These are phyloP conservation scores for Populus deltoides DNA, from an alignment of 345 rosid species.

Conservation along the genomic window DNA sequence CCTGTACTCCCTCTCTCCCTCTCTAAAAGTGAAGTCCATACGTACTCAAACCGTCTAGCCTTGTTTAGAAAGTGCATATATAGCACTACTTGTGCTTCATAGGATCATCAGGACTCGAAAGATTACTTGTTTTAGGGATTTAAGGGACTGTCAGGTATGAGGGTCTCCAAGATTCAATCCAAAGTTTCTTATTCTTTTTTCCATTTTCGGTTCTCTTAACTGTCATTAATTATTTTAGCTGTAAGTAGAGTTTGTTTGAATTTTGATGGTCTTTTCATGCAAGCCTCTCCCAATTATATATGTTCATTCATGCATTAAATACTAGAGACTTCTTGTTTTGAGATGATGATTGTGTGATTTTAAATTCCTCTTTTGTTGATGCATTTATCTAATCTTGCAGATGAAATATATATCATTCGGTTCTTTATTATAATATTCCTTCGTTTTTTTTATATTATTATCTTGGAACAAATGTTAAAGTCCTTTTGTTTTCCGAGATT, in stretches of 20 bases:
- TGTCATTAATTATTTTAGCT: neutral
- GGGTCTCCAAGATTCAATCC: conserved; percentile 19
- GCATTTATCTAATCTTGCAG: neutral
- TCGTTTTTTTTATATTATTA: neutral
- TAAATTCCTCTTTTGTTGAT: neutral
- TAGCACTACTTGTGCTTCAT: neutral
- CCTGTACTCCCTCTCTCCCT: neutral
- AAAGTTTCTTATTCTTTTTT: neutral
- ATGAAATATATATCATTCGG: neutral
- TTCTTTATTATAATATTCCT: neutral
- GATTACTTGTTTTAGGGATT: conserved; percentile 24
- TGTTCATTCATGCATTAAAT: neutral
- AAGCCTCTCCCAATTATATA: neutral
- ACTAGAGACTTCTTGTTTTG: neutral
- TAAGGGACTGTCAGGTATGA: conserved; percentile 31
- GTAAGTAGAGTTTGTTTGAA: neutral
- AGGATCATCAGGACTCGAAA: neutral
- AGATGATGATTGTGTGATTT: neutral
- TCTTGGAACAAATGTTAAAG: neutral
- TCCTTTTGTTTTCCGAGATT: neutral
- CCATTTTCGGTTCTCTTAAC: conserved; percentile 15
- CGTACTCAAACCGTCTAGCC: neutral
- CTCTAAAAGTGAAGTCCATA: neutral
- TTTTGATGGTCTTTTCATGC: neutral
- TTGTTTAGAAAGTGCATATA: neutral